phyloP scores from a whole-genome alignment of 225 moss, liverwort and hornwort species.

The Sphagnum tenellum region DNA sequence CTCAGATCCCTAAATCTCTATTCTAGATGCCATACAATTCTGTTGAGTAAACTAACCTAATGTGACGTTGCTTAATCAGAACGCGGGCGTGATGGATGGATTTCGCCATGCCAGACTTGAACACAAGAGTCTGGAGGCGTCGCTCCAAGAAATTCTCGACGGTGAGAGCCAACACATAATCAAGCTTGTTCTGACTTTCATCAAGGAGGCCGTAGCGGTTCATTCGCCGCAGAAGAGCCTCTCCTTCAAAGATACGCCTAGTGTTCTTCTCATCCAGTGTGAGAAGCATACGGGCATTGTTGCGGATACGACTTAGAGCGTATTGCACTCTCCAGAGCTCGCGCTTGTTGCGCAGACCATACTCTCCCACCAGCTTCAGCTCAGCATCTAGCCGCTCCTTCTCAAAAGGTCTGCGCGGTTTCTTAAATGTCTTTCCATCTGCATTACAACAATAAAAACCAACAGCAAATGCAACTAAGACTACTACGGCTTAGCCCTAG shows the following conservation, averaged over 20 bases:
- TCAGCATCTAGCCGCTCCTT: slow-evolving; percentile 90
- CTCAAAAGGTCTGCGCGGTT: slow-evolving; percentile 87
- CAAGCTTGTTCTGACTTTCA: slow-evolving; percentile 81
- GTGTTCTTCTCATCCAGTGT: slow-evolving; percentile 90
- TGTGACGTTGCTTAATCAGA: slow-evolving; percentile 85
- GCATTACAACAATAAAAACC: not conserved
- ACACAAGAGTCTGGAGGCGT: slow-evolving; percentile 79
- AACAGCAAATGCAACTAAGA: not conserved
- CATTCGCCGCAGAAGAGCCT: slow-evolving; percentile 81
- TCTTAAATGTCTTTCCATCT: slow-evolving; percentile 97
- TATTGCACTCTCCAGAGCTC: slow-evolving; percentile 95
- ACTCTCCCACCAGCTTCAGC: slow-evolving; percentile 91
- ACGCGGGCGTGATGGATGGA: slow-evolving; percentile 88
- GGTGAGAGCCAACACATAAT: slow-evolving; percentile 79
- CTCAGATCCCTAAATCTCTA: no score
- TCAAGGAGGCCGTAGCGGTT: slow-evolving; percentile 79
- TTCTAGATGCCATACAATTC: no score
- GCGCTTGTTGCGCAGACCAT: slow-evolving; percentile 89
- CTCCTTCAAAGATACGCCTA: slow-evolving; percentile 85
- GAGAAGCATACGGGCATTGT: slow-evolving; percentile 80
- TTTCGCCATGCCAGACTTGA: slow-evolving; percentile 93
- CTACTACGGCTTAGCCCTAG: not conserved
- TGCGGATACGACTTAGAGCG: slow-evolving; percentile 81
- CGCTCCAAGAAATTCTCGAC: slow-evolving; percentile 87
- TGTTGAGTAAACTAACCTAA: slow-evolving; percentile 31